Base-by-base conservation (phyloP, 2,329 filamentous ascomycete species). In the Aspergillus piperis region DNA sequence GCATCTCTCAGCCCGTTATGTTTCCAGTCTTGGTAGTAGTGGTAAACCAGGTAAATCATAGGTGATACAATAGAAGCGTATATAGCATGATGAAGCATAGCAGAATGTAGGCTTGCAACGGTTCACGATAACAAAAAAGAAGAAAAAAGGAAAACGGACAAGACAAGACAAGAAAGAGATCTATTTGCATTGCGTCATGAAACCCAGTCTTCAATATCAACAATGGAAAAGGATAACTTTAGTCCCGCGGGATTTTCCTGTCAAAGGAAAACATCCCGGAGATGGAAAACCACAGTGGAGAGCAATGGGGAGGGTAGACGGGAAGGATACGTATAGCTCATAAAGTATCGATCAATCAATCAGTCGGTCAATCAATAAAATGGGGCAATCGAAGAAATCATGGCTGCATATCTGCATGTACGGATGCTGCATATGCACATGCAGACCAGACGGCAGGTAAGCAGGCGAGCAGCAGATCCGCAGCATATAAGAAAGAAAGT, bases 111-210 rank as follows among this genome's bases (percentile, higher is more conserved):
- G 32, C 32, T 36, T 36, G 38, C 38, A 21, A 54, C 27, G 23
- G 10, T 19, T 32, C 30, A 32, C 30, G 36, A 25, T 17, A 27
- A 23, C 39, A 55, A 36, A n/a, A 5, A 5, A 19, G 17, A 15
- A 36, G 5, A 25, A 23, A 4, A 23, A 25, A 25, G 6, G 6
- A 25, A 25, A 25, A 25, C 6, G 6, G 23, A 25, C 23, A 25
- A 15, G 11, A 36, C 32, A 36, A 36, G 32, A 36, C 11, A 36
- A 36, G 32, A 36, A 52, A 36, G 21, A 30, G 15, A 50, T 50
- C 47, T 50, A 50, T 50, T 50, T 50, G 47, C 47, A 50, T 19
- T 50, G 47, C 47, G 32, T 32, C 47, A 50, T 50, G 25, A 8
- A 50, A 50, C 47, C n/a, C 47, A 11, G 25, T 32, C 19, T 19